These are phyloP conservation scores for Podochytrium sp. DNA, from an alignment of 192 early-diverging fungal genomes.

Conservation along the genomic window DNA sequence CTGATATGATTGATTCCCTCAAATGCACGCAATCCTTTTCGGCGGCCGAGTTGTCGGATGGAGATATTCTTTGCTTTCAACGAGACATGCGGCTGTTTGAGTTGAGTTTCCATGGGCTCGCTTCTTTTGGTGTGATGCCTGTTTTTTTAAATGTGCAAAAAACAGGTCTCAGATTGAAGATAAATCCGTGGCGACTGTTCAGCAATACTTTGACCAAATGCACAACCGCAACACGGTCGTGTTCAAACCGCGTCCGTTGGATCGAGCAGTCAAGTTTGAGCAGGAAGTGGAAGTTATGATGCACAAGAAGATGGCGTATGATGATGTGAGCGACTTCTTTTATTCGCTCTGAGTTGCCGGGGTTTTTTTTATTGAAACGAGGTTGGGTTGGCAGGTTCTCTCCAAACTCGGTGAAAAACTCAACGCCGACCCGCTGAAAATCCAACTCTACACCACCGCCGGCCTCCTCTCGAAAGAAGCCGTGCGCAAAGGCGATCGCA, in stretches of 20 bases:
- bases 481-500: slow-evolving; percentile 50
- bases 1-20: slow-evolving; percentile 84
- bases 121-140: neutral
- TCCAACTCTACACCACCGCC: slow-evolving; percentile 68
- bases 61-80: slow-evolving; percentile 93
- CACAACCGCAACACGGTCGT: slow-evolving; percentile 68
- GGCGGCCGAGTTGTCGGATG: slow-evolving; percentile 84
- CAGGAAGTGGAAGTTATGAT: slow-evolving; percentile 54
- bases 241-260: slow-evolving; percentile 66
- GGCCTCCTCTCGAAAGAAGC: slow-evolving; percentile 32
- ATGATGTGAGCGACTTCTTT: slow-evolving; percentile 39
- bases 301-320: slow-evolving; percentile 71
- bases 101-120: slow-evolving; percentile 46
- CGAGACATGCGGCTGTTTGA: slow-evolving; percentile 42
- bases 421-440: slow-evolving; percentile 66
- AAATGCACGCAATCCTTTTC: slow-evolving; percentile 67
- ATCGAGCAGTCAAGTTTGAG: slow-evolving; percentile 42
- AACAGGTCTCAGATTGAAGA: slow-evolving; percentile 45
- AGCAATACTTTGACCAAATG: slow-evolving; percentile 79
- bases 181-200: slow-evolving; percentile 49
- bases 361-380: neutral
- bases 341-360: no score
- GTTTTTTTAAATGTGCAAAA: neutral
- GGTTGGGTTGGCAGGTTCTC: slow-evolving; percentile 61
- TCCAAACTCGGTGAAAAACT: slow-evolving; percentile 64